Percentiles rank a stretch among this genome's conserved stretches.
phyloP scores from a whole-genome alignment of 352 stramenopile genomes.

The Phytophthora lateralis region DNA sequence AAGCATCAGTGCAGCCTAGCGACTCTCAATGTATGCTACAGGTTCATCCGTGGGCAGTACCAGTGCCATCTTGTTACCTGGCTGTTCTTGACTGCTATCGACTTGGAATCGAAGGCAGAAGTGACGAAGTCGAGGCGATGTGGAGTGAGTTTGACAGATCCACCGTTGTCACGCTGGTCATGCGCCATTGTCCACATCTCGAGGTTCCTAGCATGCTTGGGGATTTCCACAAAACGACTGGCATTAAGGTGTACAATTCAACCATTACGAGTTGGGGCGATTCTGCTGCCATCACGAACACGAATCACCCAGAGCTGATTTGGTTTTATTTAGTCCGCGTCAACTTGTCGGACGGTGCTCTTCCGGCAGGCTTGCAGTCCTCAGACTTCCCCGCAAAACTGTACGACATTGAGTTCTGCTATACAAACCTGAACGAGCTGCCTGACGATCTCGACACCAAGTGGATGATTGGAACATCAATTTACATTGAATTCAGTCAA shows the following conservation, averaged over 20 bases:
- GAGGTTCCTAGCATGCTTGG: constrained; percentile 25
- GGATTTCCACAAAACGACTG: constrained; percentile 23
- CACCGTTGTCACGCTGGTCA: constrained; percentile 26
- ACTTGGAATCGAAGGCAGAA: constrained; percentile 8
- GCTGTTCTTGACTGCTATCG: constrained; percentile 35
- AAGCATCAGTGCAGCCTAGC: constrained; percentile 17
- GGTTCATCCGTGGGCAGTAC: constrained; percentile 27
- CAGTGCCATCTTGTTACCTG: constrained; percentile 32
- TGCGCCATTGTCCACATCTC: constrained; percentile 36
- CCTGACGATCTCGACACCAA: constrained; percentile 36
- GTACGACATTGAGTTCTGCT: constrained; percentile 39
- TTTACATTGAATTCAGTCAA: constrained; percentile 31
- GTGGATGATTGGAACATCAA: constrained; percentile 28
- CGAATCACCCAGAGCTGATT: constrained; percentile 25
- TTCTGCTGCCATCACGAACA: constrained; percentile 32
- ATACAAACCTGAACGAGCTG: constrained; percentile 40
- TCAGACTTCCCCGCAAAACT: constrained; percentile 17
- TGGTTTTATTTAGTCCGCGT: constrained; percentile 33
- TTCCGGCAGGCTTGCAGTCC: constrained; percentile 17
- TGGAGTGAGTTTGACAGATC: constrained; percentile 25
- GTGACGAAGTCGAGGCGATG: constrained; percentile 11
- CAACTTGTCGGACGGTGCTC: constrained; percentile 9
- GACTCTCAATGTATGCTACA: constrained; percentile 28
- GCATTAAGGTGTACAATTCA: constrained; percentile 47
- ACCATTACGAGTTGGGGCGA: constrained; percentile 32